Conservation (phyloP, 2,329 filamentous ascomycete species). For the Nigrograna mackinnonii region DNA sequence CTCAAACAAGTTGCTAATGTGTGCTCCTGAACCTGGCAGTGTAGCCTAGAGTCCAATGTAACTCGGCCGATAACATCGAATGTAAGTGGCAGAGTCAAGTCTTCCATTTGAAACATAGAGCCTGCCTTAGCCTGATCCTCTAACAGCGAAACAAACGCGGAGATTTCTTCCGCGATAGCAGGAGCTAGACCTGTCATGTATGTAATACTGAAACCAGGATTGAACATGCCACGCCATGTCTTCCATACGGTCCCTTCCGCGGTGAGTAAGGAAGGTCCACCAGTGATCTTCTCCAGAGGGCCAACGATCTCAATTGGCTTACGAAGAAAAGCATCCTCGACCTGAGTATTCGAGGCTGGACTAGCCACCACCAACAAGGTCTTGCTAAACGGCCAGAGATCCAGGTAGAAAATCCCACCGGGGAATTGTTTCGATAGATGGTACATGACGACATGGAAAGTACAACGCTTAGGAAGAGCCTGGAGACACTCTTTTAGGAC, state of each 20-base stretch:
- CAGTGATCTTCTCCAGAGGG: constrained; percentile 9
- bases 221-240: constrained; percentile 19
- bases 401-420: neutral
- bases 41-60: constrained; percentile 1
- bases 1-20: neutral
- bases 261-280: constrained; percentile 6
- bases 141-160: constrained; percentile 4
- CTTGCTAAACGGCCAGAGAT: neutral
- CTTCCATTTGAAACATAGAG: constrained; percentile 4
- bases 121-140: neutral
- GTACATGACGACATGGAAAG: neutral
- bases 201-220: constrained; percentile 15
- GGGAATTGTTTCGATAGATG: neutral
- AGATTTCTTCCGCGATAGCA: constrained; percentile 2
- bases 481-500: neutral
- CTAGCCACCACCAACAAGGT: neutral
- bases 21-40: neutral
- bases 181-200: constrained; percentile 8
- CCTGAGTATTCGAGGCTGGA: neutral
- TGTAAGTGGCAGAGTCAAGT: constrained; percentile 2
- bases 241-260: constrained; percentile 16
- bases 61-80: constrained; percentile 4
- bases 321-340: constrained; percentile 2
- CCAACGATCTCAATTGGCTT: constrained; percentile 27
- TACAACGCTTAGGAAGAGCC: neutral